These are phyloP conservation scores for Phialophora tarda DNA, from an alignment of 2,329 filamentous ascomycete species.

Conservation along the genomic window DNA sequence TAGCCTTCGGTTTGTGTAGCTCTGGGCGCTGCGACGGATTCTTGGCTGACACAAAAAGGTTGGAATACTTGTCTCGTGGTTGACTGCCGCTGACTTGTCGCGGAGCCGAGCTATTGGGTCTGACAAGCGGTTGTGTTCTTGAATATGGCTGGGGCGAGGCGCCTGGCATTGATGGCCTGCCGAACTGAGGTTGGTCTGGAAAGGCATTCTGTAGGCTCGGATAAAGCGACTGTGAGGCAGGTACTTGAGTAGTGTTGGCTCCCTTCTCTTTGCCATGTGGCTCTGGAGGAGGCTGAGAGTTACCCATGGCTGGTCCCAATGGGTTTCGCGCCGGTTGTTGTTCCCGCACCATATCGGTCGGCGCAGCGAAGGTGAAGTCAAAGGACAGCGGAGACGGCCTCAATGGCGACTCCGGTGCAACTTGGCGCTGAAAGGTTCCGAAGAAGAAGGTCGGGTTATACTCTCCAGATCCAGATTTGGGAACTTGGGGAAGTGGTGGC, in stretches of 20 bases:
- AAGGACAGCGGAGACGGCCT: conserved; percentile 11
- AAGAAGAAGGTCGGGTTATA: conserved; percentile 16
- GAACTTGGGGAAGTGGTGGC: conserved; percentile 13
- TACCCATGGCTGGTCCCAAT: conserved; percentile 46
- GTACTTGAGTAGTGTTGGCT: not conserved
- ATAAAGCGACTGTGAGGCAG: conserved; percentile 24
- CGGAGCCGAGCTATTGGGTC: conserved; percentile 40
- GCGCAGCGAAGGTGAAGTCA: conserved; percentile 20
- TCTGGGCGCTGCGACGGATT: conserved; percentile 33
- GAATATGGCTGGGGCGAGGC: conserved; percentile 50
- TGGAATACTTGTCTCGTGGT: conserved; percentile 34
- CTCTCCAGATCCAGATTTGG: conserved; percentile 12
- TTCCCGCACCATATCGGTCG: conserved; percentile 58
- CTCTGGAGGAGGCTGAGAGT: conserved; percentile 43
- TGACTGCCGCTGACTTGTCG: conserved; percentile 30
- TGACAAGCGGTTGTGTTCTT: conserved; percentile 54
- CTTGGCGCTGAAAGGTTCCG: conserved; percentile 13
- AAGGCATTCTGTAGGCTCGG: conserved; percentile 21
- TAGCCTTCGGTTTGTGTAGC: conserved; percentile 32
- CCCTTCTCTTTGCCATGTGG: conserved; percentile 39
- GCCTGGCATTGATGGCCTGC: conserved; percentile 63
- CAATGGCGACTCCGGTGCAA: not conserved
- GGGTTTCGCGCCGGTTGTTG: conserved; percentile 52
- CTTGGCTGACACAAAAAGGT: conserved; percentile 37
- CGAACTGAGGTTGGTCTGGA: conserved; percentile 58